Evolutionary conservation across 2,329 filamentous ascomycete species (phyloP).

Genomic region (Nannizziopsis arthrosporioides): DNA sequence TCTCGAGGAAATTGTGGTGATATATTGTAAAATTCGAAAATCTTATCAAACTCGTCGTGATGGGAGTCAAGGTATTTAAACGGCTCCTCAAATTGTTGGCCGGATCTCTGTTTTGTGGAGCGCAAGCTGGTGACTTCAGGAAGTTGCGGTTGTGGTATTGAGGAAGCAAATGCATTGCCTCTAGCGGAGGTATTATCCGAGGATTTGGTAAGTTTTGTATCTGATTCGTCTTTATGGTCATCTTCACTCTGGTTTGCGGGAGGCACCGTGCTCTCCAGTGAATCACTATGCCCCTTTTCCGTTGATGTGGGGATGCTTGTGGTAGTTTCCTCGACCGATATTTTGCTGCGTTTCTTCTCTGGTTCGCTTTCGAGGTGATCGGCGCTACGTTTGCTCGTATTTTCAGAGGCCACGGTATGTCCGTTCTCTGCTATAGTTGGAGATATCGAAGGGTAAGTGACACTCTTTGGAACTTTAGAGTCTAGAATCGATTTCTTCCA

Average conservation of each 20-base stretch:
- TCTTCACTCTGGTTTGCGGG: slow-evolving; percentile 27
- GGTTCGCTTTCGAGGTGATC: no score
- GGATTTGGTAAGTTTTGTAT: slow-evolving; percentile 33
- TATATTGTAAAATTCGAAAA: slow-evolving; percentile 75
- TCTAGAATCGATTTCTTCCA: slow-evolving; percentile 1
- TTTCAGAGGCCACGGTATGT: slow-evolving; percentile 15
- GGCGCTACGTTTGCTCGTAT: no score
- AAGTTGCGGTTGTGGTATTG: slow-evolving; percentile 25
- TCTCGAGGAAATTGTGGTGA: slow-evolving; percentile 75
- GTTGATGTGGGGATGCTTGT: background rate
- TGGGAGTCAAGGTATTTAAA: slow-evolving; percentile 77
- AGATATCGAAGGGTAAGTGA: background rate
- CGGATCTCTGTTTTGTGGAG: slow-evolving; percentile 29
- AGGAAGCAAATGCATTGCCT: slow-evolving; percentile 14
- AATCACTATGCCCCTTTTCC: background rate
- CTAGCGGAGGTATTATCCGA: slow-evolving; percentile 25
- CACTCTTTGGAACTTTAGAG: background rate
- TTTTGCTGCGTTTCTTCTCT: no score
- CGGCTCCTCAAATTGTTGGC: slow-evolving; percentile 63
- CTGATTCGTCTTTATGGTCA: slow-evolving; percentile 20
- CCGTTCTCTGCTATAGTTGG: slow-evolving; percentile 21
- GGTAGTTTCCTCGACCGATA: no score
- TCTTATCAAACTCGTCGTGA: slow-evolving; percentile 63
- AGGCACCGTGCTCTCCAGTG: background rate
- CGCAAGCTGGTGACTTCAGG: slow-evolving; percentile 11